Percentiles rank a stretch among this genome's conserved stretches.
phyloP scores from a whole-genome alignment of 2,329 filamentous ascomycete genomes.

The Harringtonia lauricola region DNA sequence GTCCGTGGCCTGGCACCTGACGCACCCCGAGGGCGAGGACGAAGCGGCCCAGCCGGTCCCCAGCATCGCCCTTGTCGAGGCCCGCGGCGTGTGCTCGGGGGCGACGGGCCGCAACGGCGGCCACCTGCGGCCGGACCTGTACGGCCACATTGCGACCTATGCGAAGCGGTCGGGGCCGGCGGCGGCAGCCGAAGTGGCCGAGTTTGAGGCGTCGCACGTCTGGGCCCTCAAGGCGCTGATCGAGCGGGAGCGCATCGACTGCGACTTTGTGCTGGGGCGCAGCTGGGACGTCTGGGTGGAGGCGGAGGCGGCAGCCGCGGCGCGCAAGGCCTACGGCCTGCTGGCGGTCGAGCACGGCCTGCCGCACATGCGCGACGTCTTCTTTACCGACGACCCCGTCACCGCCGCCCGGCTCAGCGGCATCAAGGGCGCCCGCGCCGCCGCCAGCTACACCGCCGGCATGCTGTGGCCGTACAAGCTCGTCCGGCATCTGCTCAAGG shows the following conservation, averaged over 20 bases:
- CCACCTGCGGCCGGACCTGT: conserved; percentile 27
- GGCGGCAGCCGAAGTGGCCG: conserved; percentile 5
- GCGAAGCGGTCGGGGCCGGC: background rate
- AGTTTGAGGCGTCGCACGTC: conserved; percentile 9
- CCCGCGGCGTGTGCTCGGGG: conserved; percentile 70
- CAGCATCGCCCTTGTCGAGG: conserved; percentile 59
- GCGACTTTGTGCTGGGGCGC: conserved; percentile 5
- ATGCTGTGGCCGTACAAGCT: conserved; percentile 4
- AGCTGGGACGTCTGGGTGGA: conserved; percentile 24
- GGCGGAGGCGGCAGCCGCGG: conserved; percentile 2
- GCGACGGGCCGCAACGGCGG: conserved; percentile 58
- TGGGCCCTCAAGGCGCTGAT: conserved; percentile 6
- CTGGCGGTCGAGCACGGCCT: background rate
- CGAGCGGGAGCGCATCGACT: conserved; percentile 6
- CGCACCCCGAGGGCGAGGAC: too few relatives aligned
- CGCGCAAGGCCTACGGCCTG: background rate
- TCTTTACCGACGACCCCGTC: background rate
- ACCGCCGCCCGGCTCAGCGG: background rate
- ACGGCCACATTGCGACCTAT: background rate
- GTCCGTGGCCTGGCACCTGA: conserved; percentile 54
- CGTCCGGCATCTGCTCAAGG: background rate
- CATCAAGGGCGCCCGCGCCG: conserved; percentile 1
- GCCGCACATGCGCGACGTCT: too few relatives aligned
- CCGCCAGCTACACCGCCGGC: background rate
- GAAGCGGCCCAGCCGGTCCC: conserved; percentile 9